phyloP scores from a whole-genome alignment of 768 basidiomycete genomes.

The Leucocoprinus sp. region DNA sequence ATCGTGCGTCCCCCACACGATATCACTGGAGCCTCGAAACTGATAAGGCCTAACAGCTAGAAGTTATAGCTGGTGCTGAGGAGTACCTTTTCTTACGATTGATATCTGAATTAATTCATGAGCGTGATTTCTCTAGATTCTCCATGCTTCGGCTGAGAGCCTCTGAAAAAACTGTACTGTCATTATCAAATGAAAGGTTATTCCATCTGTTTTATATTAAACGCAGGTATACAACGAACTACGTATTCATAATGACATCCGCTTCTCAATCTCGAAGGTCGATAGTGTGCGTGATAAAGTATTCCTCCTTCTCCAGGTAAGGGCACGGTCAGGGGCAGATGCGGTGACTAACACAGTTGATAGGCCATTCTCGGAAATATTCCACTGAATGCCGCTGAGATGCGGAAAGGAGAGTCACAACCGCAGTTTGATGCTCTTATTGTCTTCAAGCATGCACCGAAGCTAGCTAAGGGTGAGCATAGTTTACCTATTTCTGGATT shows the following conservation, averaged over 20 bases:
- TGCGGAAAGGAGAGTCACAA: constrained; percentile 63
- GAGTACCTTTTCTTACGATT: constrained; percentile 38
- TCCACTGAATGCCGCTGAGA: constrained; percentile 60
- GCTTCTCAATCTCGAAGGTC: constrained; percentile 64
- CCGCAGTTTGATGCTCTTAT: constrained; percentile 59
- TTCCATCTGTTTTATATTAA: background rate
- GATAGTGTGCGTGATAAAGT: constrained; percentile 72
- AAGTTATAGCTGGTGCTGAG: constrained; percentile 53
- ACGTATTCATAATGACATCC: constrained; percentile 65
- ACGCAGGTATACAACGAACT: constrained; percentile 46
- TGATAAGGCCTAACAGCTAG: constrained; percentile 35
- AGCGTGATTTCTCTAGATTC: constrained; percentile 35
- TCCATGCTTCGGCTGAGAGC: constrained; percentile 58
- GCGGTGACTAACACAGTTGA: background rate
- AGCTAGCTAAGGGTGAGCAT: constrained; percentile 67
- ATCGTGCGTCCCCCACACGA: constrained; percentile 42
- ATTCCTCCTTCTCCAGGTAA: constrained; percentile 74
- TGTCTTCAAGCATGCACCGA: constrained; percentile 67
- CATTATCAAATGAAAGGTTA: background rate
- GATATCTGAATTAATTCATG: background rate
- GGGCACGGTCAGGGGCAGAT: background rate
- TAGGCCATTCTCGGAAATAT: constrained; percentile 71
- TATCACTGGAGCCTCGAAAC: constrained; percentile 1
- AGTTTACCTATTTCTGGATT: background rate
- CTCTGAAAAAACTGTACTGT: constrained; percentile 64